Evolutionary conservation across 176 grass and related monocot genomes (phyloP), one percentile per base, ranked within the genome.

Genomic region (Saccharum officinarum): DNA sequence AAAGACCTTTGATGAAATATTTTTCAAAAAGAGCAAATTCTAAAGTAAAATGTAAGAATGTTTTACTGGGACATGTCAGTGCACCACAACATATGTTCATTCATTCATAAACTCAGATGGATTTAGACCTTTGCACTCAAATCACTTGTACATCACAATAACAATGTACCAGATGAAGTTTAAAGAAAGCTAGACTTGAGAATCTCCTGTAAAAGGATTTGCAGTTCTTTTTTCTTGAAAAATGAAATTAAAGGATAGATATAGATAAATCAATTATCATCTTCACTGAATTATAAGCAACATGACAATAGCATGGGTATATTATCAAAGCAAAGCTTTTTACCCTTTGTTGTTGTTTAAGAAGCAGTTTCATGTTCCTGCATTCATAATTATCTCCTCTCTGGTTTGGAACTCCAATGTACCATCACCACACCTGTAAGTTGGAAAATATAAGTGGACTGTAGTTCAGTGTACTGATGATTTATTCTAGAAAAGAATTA

Each of bases 341-440:
- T 94, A 98, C 96, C 86, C 96, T 92, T 92, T 95, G 96, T 59
- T 93, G 96, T 79, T 98, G 96, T 85, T 95, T 98, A 44, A 98
- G 91, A 76, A 98, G 89, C 75, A 98, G 82, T 84, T 98, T 98
- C 96, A 98, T 98, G 84, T 98, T 98, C 73, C 93, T 86, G 77
- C 96, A 98, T 87, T 98, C 96, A 87, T 94, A 98, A 83, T 95
- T 98, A 85, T 95, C 93, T 44, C 96, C 96, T 91, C 93, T 90
- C 82, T 98, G 96, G 86, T 91, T 98, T 8, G 96, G 96, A 41
- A 87, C 96, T 82, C 96, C 85, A 98, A 86, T 57, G 96, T 92
- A 72, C 96, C 96, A 78, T 98, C 96, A 61, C 96, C 96, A 76
- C 96, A 98, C 82, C 96, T 98, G 82, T 38, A 88, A 17, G 34